Conservation (phyloP, 78 protist species). For the Dictyostelium brefeldianum region DNA sequence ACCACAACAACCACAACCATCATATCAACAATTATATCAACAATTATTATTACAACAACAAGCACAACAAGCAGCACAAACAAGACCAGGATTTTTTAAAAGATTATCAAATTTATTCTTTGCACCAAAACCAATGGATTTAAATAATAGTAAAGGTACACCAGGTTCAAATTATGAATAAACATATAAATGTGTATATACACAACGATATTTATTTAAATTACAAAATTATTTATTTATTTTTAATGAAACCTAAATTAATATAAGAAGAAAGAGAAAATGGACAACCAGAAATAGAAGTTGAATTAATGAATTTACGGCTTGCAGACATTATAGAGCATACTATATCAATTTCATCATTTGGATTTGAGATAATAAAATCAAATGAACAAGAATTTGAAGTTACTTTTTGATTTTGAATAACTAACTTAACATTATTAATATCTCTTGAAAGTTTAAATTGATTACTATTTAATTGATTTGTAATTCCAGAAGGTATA, state of each 20-base stretch:
- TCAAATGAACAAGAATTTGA: background rate
- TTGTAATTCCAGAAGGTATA: background rate
- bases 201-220: too few species aligned
- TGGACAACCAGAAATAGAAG: background rate
- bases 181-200: background rate
- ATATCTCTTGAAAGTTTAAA: too few species aligned
- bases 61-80: background rate
- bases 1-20: slow-evolving; percentile 1
- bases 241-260: too few species aligned
- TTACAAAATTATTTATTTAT: too few species aligned
- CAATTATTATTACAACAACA: background rate
- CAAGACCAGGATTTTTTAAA: background rate
- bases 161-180: slow-evolving; percentile 20
- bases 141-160: background rate
- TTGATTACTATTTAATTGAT: background rate
- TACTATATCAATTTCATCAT: background rate
- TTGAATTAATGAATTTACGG: background rate
- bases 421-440: too few species aligned
- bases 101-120: background rate
- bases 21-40: slow-evolving; percentile 12
- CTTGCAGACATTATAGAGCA: background rate
- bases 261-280: background rate
- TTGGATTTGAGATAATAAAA: background rate
- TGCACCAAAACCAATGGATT: background rate
- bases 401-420: too few species aligned